Evolutionary conservation across 345 rosid species (phyloP).

Genomic region (Carallia pectinifolia): DNA sequence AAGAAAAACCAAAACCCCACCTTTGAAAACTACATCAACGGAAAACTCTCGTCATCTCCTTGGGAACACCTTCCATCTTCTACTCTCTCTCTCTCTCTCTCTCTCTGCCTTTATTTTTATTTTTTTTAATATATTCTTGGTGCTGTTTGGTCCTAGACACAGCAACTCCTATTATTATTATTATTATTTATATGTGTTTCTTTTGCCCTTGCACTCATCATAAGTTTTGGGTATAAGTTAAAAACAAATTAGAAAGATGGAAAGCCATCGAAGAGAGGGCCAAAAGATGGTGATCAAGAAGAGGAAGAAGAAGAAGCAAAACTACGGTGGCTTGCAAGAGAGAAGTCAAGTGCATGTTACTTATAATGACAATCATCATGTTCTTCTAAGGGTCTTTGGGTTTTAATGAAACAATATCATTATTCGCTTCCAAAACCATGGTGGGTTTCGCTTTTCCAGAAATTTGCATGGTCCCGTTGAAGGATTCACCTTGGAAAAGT

Average conservation of each 20-base stretch:
- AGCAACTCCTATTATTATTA: not conserved
- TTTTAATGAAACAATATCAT: too few relatives aligned
- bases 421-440: too few relatives aligned
- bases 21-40: slow-evolving; percentile 32
- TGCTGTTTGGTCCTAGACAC: not conserved
- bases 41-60: slow-evolving; percentile 43
- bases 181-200: not conserved
- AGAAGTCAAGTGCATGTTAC: too few relatives aligned
- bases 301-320: too few relatives aligned
- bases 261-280: too few relatives aligned
- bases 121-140: not conserved
- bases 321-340: too few relatives aligned
- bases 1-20: not conserved
- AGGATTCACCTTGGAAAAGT: not conserved
- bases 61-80: slow-evolving; percentile 20
- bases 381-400: too few relatives aligned
- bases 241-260: too few relatives aligned
- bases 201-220: too few relatives aligned
- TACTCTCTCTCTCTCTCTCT: not conserved
- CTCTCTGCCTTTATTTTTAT: not conserved
- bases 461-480: not conserved
- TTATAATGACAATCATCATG: too few relatives aligned
- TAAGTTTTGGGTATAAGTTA: too few relatives aligned
- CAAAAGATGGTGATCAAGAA: too few relatives aligned
- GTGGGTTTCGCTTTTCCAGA: slow-evolving; percentile 1